Evolutionary conservation across 495 filamentous ascomycete genomes (phyloP).

Genomic region (Neurospora africana): DNA sequence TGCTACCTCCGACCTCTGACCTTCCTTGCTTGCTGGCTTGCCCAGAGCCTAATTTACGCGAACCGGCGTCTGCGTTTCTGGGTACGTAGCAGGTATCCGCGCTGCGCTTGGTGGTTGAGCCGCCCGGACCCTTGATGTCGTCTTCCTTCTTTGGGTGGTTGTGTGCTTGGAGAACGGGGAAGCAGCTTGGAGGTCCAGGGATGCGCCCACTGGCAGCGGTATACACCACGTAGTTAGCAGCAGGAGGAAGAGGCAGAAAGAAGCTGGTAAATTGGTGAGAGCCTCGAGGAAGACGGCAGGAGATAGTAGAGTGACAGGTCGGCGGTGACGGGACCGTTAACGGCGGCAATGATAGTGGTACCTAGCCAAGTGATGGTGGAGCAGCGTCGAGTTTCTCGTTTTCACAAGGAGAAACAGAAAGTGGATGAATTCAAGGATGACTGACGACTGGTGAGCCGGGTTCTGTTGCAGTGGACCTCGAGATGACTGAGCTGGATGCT

Average conservation of each 20-base stretch:
- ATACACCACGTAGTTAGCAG: not conserved
- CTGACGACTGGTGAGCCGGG: not conserved
- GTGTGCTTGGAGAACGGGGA: not conserved
- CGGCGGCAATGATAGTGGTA: not conserved
- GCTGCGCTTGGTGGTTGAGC: not conserved
- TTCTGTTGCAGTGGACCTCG: not conserved
- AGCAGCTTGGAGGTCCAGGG: not conserved
- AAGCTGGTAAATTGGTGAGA: not conserved
- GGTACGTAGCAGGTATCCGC: not conserved
- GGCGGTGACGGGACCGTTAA: not conserved
- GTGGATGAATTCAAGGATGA: not conserved
- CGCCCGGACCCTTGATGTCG: not conserved
- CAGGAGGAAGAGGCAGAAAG: not conserved
- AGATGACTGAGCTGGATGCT: not conserved
- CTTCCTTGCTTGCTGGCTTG: not conserved
- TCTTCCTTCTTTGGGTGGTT: not conserved
- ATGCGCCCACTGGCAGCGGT: not conserved
- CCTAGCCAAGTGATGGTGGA: not conserved
- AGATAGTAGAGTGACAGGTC: not conserved
- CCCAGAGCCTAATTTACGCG: constrained; percentile 1
- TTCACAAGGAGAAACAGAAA: not conserved
- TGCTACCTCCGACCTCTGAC: not conserved
- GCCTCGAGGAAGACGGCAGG: not conserved
- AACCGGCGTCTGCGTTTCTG: not conserved
- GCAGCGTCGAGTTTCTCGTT: not conserved